Percentiles rank a stretch among this genome's conserved stretches.
Conservation (phyloP, 192 early-diverging fungal species). For the Entomortierella parvispora region DNA sequence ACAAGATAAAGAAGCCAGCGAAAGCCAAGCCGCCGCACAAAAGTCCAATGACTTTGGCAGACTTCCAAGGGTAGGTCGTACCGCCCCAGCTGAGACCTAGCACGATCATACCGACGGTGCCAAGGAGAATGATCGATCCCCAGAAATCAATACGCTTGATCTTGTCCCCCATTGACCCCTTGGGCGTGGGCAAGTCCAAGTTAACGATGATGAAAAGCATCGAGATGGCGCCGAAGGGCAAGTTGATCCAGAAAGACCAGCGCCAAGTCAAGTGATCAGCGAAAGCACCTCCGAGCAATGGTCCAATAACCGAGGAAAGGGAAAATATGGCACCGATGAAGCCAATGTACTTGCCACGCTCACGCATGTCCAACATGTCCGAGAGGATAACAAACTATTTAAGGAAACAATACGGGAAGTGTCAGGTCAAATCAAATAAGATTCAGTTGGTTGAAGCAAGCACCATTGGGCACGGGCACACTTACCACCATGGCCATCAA, state of each 20-base stretch:
- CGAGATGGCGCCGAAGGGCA: constrained; percentile 52
- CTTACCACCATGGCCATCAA: constrained; percentile 63
- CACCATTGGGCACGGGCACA: no score
- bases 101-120: constrained; percentile 59
- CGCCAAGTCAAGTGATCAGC: constrained; percentile 71
- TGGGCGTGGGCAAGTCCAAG: constrained; percentile 57
- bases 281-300: constrained; percentile 73
- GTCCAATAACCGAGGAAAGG: constrained; percentile 69
- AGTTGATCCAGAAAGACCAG: constrained; percentile 73
- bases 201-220: constrained; percentile 49
- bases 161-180: constrained; percentile 57
- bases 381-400: constrained; percentile 70
- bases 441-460: no score
- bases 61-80: constrained; percentile 66
- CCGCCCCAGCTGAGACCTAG: constrained; percentile 73
- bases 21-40: constrained; percentile 56
- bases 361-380: constrained; percentile 70
- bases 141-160: constrained; percentile 68
- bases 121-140: constrained; percentile 63
- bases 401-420: constrained; percentile 21
- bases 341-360: constrained; percentile 72
- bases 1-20: constrained; percentile 54
- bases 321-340: constrained; percentile 65
- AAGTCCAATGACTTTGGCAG: constrained; percentile 60
- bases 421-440: constrained; percentile 23